These are phyloP conservation scores for Hericium rajendrae DNA, from an alignment of 768 basidiomycete species.

Conservation along the genomic window DNA sequence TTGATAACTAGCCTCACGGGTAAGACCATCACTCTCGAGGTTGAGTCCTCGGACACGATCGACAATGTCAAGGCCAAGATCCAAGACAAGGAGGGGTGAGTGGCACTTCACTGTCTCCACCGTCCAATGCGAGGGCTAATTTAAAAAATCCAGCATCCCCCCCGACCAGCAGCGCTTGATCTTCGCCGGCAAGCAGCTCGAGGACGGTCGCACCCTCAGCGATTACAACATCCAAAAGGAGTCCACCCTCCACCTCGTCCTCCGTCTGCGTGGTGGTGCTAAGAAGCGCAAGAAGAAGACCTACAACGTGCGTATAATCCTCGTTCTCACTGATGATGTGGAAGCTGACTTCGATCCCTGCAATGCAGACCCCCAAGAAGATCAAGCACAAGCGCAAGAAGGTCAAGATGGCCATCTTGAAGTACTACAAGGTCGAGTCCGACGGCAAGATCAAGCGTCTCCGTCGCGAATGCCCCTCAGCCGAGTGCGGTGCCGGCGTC, in stretches of 20 bases:
- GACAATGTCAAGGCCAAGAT: conserved; percentile 98
- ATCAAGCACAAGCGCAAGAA: conserved; percentile 99
- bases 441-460: conserved; percentile 99
- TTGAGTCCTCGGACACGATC: conserved; percentile 94
- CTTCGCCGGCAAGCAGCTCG: conserved; percentile 98
- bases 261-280: conserved; percentile 96
- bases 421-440: conserved; percentile 91
- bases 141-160: conserved; percentile 47
- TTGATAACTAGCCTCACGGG: conserved; percentile 72
- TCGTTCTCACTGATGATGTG: background rate
- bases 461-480: conserved; percentile 84
- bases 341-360: conserved; percentile 4
- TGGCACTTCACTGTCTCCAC: no score
- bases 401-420: conserved; percentile 99
- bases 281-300: conserved; percentile 99
- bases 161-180: conserved; percentile 96
- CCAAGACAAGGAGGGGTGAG: conserved; percentile 93
- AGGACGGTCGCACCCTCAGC: conserved; percentile 92
- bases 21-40: conserved; percentile 97
- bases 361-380: conserved; percentile 88
- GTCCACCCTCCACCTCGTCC: conserved; percentile 94
- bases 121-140: conserved; percentile 1
- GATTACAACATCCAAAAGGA: conserved; percentile 99
- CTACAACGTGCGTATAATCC: conserved; percentile 66
- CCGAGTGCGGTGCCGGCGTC: conserved; percentile 78